phyloP scores from a whole-genome alignment of 2,329 filamentous ascomycete genomes.

The Drechslerella coelobrocha region DNA sequence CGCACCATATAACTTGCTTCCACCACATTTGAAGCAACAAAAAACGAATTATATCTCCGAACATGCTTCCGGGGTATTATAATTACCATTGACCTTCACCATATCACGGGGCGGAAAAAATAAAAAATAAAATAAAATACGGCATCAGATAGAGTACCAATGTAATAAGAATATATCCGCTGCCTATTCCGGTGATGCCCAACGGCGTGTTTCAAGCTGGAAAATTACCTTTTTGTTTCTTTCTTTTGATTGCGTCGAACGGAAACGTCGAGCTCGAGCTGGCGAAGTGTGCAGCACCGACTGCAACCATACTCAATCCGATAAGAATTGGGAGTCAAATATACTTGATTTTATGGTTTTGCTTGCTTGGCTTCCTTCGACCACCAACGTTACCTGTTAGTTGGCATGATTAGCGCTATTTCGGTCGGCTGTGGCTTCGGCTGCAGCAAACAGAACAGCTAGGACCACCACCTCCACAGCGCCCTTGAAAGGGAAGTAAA shows the following conservation, averaged over 20 bases:
- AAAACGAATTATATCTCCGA: constrained; percentile 39
- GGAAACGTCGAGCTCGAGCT: neutral
- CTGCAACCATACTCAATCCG: neutral
- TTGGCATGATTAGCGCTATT: constrained; percentile 1
- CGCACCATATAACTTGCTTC: neutral
- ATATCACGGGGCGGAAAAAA: neutral
- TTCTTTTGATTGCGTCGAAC: neutral
- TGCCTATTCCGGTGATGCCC: constrained; percentile 1
- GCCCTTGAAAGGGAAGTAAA: neutral
- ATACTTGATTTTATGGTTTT: too few relatives aligned
- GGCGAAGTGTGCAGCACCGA: neutral
- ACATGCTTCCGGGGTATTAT: constrained; percentile 16
- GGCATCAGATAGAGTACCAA: too few relatives aligned
- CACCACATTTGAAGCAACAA: neutral
- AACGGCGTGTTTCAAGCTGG: constrained; percentile 1
- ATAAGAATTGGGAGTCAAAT: too few relatives aligned
- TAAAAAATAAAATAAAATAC: too few relatives aligned
- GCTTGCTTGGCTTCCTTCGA: too few relatives aligned
- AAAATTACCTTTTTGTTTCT: neutral
- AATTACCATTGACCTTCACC: neutral
- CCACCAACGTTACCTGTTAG: constrained; percentile 4
- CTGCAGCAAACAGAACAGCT: constrained; percentile 12
- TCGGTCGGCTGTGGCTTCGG: constrained; percentile 44
- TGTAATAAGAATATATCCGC: too few relatives aligned
- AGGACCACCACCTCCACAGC: neutral